Conservation (phyloP, 345 rosid species). For the Melaleuca alternifolia region DNA sequence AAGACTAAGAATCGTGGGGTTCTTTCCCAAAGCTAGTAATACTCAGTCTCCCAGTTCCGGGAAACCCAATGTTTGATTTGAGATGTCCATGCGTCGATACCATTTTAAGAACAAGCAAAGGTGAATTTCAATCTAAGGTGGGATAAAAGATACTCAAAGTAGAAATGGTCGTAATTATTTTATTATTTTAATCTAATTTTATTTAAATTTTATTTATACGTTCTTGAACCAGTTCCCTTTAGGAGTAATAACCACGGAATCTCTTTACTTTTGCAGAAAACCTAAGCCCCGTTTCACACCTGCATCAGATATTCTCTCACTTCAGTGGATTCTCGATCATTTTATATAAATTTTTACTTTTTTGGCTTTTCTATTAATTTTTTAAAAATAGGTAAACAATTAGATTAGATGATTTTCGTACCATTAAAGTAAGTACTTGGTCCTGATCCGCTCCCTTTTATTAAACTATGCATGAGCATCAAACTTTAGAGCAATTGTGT, state of each 20-base stretch:
- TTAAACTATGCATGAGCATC: neutral
- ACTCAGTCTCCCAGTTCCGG: neutral
- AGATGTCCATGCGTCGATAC: neutral
- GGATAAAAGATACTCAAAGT: neutral
- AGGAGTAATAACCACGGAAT: neutral
- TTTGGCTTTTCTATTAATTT: neutral
- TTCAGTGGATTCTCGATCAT: neutral
- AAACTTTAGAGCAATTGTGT: neutral
- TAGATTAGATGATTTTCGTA: neutral
- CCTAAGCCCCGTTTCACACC: neutral
- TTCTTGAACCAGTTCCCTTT: neutral
- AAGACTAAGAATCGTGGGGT: neutral
- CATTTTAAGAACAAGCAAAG: neutral
- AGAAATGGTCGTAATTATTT: neutral
- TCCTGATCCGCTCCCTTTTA: neutral
- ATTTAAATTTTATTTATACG: neutral
- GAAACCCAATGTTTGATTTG: neutral
- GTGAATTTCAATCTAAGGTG: neutral
- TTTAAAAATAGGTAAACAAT: neutral
- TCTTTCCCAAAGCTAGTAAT: neutral
- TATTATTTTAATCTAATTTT: neutral
- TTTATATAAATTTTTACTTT: too few relatives aligned
- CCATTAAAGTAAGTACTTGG: neutral
- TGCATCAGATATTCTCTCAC: neutral
- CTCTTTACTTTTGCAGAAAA: neutral